phyloP scores from a whole-genome alignment of 495 filamentous ascomycete genomes.

The Cercophora newfieldiana region DNA sequence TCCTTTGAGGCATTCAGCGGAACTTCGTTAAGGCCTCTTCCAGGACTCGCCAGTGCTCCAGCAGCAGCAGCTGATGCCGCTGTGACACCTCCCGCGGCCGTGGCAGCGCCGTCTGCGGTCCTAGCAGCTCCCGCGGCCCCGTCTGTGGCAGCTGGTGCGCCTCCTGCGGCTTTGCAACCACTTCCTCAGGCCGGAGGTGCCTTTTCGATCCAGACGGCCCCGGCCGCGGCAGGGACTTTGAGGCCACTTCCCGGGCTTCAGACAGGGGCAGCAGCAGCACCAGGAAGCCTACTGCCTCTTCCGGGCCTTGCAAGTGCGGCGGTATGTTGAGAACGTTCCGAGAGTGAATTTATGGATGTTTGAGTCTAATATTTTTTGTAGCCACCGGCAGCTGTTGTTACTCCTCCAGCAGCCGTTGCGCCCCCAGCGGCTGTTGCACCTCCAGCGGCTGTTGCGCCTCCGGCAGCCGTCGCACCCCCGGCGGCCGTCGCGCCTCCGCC shows the following conservation, averaged over 20 bases:
- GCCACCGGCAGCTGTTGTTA: background rate
- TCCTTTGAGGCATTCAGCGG: background rate
- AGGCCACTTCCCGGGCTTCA: constrained; percentile 1
- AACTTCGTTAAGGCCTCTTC: background rate
- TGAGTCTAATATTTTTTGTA: background rate
- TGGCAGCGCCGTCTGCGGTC: background rate
- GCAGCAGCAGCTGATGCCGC: background rate
- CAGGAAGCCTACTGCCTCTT: background rate
- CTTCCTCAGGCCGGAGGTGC: background rate
- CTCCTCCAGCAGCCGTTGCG: background rate
- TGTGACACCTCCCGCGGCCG: background rate
- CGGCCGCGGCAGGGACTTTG: background rate
- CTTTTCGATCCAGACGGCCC: background rate
- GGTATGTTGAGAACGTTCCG: background rate
- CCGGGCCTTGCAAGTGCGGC: background rate
- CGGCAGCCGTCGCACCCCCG: background rate
- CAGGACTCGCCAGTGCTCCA: background rate
- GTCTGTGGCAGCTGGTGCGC: background rate
- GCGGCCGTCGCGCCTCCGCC: background rate
- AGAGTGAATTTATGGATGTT: background rate
- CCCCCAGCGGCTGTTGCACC: background rate
- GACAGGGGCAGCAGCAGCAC: background rate
- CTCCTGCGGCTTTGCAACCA: background rate
- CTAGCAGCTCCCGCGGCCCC: background rate
- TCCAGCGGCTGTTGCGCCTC: background rate